phyloP scores from a whole-genome alignment of 306 rosid species.

The Cyclanthera cordifolia region DNA sequence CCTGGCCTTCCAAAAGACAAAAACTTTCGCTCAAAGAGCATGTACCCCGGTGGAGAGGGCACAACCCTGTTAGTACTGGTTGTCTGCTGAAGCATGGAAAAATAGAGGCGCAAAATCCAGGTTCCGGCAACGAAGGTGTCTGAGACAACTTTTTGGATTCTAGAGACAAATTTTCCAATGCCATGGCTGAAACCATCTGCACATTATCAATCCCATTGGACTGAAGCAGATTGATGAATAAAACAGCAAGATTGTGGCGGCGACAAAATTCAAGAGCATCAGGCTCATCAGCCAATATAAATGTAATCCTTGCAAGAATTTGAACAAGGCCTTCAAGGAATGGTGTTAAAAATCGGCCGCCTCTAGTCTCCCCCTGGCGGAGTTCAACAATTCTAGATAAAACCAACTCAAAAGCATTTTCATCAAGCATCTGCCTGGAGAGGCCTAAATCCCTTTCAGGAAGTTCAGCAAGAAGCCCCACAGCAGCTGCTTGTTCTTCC shows the following conservation, averaged over 20 bases:
- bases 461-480: conserved; percentile 76
- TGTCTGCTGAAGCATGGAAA: conserved; percentile 57
- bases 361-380: conserved; percentile 69
- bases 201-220: conserved; percentile 81
- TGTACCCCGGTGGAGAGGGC: conserved; percentile 69
- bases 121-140: conserved; percentile 51
- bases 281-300: conserved; percentile 60
- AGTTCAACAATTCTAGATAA: conserved; percentile 42
- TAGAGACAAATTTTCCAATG: conserved; percentile 74
- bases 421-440: conserved; percentile 90
- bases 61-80: conserved; percentile 54
- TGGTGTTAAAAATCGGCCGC: conserved; percentile 77
- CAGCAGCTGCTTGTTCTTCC: conserved; percentile 94
- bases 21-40: conserved; percentile 71
- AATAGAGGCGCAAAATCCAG: conserved; percentile 51
- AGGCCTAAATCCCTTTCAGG: conserved; percentile 98
- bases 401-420: conserved; percentile 60
- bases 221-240: conserved; percentile 69
- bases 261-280: conserved; percentile 65
- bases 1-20: conserved; percentile 77
- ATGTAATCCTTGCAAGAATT: conserved; percentile 75
- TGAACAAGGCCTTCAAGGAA: conserved; percentile 79
- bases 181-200: conserved; percentile 88
- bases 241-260: conserved; percentile 44
- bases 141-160: conserved; percentile 62